Evolutionary conservation across 169 alveolate genomes (phyloP), one percentile per base, ranked within the genome.

Genomic region (Theileria parva): DNA sequence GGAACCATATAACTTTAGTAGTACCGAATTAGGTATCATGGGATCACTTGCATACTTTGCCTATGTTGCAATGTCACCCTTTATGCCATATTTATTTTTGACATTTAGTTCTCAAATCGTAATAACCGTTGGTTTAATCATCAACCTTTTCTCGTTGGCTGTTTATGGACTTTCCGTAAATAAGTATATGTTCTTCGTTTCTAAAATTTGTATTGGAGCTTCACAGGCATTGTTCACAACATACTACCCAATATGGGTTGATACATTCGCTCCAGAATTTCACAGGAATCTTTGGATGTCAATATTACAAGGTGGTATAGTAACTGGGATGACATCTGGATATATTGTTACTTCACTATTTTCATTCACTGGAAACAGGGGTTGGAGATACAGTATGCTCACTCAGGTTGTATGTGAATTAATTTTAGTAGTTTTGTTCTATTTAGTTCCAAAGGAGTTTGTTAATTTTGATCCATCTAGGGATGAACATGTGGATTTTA

Each of bases 231-330:
- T 96, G 70, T 93, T 95, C 60, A 96, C 95, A 17, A 96, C 95
- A 12, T 96, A 96, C 73, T 88, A 92, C 5, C 99, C 99, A 0
- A 98, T 96, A 4, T 97, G 99, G 99, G 95, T 95, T 23, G 97
- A 96, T 81, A 95, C 88, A 55, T 96, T 94, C 69, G 94, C 98
- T 5, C 99, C 99, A 2, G 80, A 75, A 11, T 92, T 88, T 59
- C 77, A 88, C 65, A 92, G 92, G 74, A 95, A 98, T 11, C 90
- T 89, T 48, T 96, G 99, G 99, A 95, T 97, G 99, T 96, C 98
- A 2, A 81, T 93, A 50, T 72, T 95, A 23, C 98, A 96, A 65
- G 87, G 95, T 32, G 95, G 97, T 12, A 93, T 94, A 30, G 95
- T 94, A 7, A 91, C 93, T 39, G 99, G 99, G 15, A 89, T 88